Evolutionary conservation across 176 grass and related monocot species (phyloP), one percentile per base, ranked within the genome.

Genomic region (Oryza meyeriana): DNA sequence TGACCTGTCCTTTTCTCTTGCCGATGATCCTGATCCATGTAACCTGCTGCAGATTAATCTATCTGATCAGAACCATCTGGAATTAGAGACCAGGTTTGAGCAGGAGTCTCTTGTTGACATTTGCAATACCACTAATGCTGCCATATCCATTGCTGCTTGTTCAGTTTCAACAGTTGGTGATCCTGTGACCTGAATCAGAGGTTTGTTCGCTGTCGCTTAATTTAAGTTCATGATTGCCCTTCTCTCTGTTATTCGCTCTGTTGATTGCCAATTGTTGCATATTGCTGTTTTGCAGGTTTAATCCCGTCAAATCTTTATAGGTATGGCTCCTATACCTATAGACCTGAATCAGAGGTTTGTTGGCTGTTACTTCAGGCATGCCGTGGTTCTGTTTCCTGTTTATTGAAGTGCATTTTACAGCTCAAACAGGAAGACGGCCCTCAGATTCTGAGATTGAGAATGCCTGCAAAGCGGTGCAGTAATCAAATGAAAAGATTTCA

Each of bases 1-100:
- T 66, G 92, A 91, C 63, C 35, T 94, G 40, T 40, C 12, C 10
- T 91, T 74, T 67, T 81, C 38, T 64, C 52, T 36, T 10, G 41
- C 17, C 1, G 80, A 76, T 61, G 83, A 70, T 25, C 73, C 66
- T 31, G 65, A 28, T 81, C 18, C 63, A 12, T 39, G 63, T 64
- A 63, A 57, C 34, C 24, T 83, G 79, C 42, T 72, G 29, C 27
- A 67, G 26, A 79, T 25, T 62, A 69, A 65, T 10, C 12, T 30
- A 40, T 89, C 25, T 42, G 39, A 67, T 32, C 61, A 82, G 45
- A 59, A 66, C 11, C 24, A 18, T 52, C 26, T 22, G 8, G 36
- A 81, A 32, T 13, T 59, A 26, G 77, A 58, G 66, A n/a, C 29
- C 28, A 78, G 38, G 66, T 35, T 29, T 86, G 78, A 76, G 72